Evolutionary conservation across 495 filamentous ascomycete genomes (phyloP), one percentile per base, ranked within the genome.

Genomic region (Podospora bellae-mahoneyi): DNA sequence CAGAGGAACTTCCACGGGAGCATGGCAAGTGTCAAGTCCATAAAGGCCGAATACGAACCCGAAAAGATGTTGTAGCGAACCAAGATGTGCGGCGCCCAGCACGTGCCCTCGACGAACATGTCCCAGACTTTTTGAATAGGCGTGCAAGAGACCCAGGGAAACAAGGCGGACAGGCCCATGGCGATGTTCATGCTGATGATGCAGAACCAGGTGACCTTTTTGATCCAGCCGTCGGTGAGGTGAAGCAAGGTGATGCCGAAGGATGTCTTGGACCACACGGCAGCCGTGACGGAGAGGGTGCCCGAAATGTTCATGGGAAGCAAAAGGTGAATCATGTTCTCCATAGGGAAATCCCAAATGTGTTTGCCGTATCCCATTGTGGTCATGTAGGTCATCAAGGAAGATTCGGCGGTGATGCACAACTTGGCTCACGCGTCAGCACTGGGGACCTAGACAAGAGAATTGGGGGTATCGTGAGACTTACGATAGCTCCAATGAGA

Each of bases 1-100:
- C 73, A 77, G 1, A 80, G 68, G 39, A 78, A 73, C 34, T 65
- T 72, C 78, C 78, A 80, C 13, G 77, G 77, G 20, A 79, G 55
- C 5, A 75, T 6, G 4, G 76, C 74, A 4, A 80, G 69, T 1
- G 76, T 28, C 23, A 80, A 70, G 59, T 80, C 77, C 75, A 76
- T 76, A 0, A 71, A 62, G 0, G 68, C 79, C 30, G 77, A 81
- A 62, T 78, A 81, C 3, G 65, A 71, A 71, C 48, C 65, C 23
- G 73, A 65, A 57, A 77, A 74, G 18, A 71, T 66, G 54, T 64
- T 65, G 55, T 66, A 73, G 65, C 66, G n/a, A 15, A 66, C 34
- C 20, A 48, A 6, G 2, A 71, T 39, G 6, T 19, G 13, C 26
- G 60, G 59, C 30, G 66, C 69, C 76, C 76, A 79, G 64, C 80